Conservation (phyloP, 768 basidiomycete species). For the Pleurotus giganteus region DNA sequence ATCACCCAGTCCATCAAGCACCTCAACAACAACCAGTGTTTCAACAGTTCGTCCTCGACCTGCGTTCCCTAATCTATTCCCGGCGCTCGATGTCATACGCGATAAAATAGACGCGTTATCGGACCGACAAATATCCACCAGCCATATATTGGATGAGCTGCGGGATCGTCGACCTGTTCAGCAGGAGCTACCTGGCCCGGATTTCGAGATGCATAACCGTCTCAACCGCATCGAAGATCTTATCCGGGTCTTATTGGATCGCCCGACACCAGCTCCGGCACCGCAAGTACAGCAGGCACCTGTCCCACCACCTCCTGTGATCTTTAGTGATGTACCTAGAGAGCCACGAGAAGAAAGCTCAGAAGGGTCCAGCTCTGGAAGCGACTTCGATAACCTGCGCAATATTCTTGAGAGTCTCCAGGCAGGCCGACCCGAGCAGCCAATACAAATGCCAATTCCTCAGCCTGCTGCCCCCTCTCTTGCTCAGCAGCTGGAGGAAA, state of each 20-base stretch:
- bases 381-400: slow-evolving; percentile 11
- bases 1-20: slow-evolving; percentile 33
- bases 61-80: slow-evolving; percentile 44
- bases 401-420: slow-evolving; percentile 20
- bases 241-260: slow-evolving; percentile 36
- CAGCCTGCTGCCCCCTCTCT: slow-evolving; percentile 51
- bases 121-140: slow-evolving; percentile 60
- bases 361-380: not conserved
- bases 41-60: slow-evolving; percentile 30
- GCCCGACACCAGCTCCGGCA: slow-evolving; percentile 21
- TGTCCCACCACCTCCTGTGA: slow-evolving; percentile 19
- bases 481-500: slow-evolving; percentile 58
- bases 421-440: not conserved
- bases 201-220: slow-evolving; percentile 38
- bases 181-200: slow-evolving; percentile 23
- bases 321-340: slow-evolving; percentile 13
- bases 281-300: slow-evolving; percentile 17
- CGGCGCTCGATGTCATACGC: slow-evolving; percentile 55
- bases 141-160: slow-evolving; percentile 62
- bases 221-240: slow-evolving; percentile 46
- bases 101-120: slow-evolving; percentile 58
- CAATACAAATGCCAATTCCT: slow-evolving; percentile 39
- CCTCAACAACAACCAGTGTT: slow-evolving; percentile 25
- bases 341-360: slow-evolving; percentile 16
- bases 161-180: slow-evolving; percentile 40